These are phyloP conservation scores for Brassica incana DNA, from an alignment of 345 rosid genomes.

Conservation along the genomic window DNA sequence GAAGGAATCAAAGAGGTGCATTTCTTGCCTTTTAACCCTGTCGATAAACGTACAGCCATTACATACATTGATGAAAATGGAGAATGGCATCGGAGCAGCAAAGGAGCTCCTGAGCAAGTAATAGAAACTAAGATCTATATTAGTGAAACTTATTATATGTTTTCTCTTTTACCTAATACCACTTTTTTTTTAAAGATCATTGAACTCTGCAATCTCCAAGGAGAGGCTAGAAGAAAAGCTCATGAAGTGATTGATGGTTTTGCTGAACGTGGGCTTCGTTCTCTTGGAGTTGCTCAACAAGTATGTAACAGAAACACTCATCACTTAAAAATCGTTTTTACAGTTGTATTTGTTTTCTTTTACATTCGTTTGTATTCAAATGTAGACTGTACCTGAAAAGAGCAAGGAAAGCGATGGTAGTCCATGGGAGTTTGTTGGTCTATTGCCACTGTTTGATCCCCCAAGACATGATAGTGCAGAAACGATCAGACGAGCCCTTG, in stretches of 20 bases:
- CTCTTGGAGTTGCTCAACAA: slow-evolving; percentile 73
- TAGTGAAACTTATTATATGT: background rate
- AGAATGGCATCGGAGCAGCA: slow-evolving; percentile 81
- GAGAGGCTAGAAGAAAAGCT: slow-evolving; percentile 52
- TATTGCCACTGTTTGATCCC: slow-evolving; percentile 89
- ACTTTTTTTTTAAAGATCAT: slow-evolving; percentile 50
- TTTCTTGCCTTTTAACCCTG: slow-evolving; percentile 94
- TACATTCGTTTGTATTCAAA: background rate
- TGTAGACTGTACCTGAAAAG: slow-evolving; percentile 65
- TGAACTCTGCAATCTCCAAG: slow-evolving; percentile 68
- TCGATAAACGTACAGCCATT: slow-evolving; percentile 91
- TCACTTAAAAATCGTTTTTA: background rate
- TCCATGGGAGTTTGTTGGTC: slow-evolving; percentile 92
- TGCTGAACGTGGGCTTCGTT: slow-evolving; percentile 88
- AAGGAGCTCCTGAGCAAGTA: slow-evolving; percentile 97
- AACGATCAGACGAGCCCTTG: slow-evolving; percentile 76
- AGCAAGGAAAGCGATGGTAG: slow-evolving; percentile 69
- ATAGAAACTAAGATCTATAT: background rate
- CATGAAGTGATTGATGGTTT: slow-evolving; percentile 61
- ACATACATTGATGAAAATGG: slow-evolving; percentile 69
- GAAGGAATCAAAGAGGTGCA: slow-evolving; percentile 83
- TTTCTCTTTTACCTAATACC: background rate
- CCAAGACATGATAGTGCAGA: slow-evolving; percentile 88
- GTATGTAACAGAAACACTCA: slow-evolving; percentile 37
- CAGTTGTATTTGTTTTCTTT: background rate